Percentiles rank a stretch among this genome's conserved stretches.
Evolutionary conservation across 1,139 yeast genomes (phyloP).

Genomic region (Candida sp.): DNA sequence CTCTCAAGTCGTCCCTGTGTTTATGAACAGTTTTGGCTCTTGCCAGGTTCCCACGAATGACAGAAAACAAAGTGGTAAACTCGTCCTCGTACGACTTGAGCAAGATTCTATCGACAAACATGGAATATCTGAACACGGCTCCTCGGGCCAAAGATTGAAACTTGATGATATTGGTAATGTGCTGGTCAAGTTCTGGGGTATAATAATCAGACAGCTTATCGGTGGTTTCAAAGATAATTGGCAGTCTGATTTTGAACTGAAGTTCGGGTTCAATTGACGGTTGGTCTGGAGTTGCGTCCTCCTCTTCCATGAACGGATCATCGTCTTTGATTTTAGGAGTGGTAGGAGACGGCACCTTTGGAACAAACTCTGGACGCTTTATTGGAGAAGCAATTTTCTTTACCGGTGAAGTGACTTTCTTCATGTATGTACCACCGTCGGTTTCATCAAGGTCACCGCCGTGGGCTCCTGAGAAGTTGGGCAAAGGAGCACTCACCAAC

Average conservation of each 20-base stretch:
- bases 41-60: slow-evolving; percentile 43
- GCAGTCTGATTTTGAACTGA: slow-evolving; percentile 6
- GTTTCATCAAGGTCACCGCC: slow-evolving; percentile 20
- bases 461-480: slow-evolving; percentile 61
- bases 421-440: slow-evolving; percentile 28
- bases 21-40: slow-evolving; percentile 41
- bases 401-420: slow-evolving; percentile 19
- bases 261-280: background rate
- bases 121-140: slow-evolving; percentile 60
- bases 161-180: slow-evolving; percentile 32
- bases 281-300: background rate
- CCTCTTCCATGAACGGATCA: background rate
- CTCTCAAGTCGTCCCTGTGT: slow-evolving; percentile 38
- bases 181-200: slow-evolving; percentile 29
- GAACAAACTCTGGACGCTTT: slow-evolving; percentile 5
- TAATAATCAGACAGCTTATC: slow-evolving; percentile 16
- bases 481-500: slow-evolving; percentile 63
- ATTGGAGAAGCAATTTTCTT: slow-evolving; percentile 12
- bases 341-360: background rate
- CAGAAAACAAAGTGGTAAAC: slow-evolving; percentile 38
- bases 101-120: slow-evolving; percentile 66
- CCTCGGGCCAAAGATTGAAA: slow-evolving; percentile 73
- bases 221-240: background rate
- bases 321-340: slow-evolving; percentile 17
- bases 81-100: slow-evolving; percentile 57